phyloP scores from a whole-genome alignment of 2,329 filamentous ascomycete species.

The Hypoxylon sp. region DNA sequence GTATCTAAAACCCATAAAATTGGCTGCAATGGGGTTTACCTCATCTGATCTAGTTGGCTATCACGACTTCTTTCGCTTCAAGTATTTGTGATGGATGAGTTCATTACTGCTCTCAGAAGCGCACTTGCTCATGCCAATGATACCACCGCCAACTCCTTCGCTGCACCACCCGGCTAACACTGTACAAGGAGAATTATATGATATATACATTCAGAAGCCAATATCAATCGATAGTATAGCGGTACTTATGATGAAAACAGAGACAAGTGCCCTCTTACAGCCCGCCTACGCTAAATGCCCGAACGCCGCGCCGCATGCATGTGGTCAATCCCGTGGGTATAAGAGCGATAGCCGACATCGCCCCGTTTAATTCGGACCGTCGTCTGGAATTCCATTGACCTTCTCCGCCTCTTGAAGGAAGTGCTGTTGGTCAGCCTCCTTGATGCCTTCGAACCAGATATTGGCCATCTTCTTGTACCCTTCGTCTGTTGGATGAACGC shows the following conservation, averaged over 20 bases:
- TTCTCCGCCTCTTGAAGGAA: constrained; percentile 45
- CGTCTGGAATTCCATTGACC: constrained; percentile 44
- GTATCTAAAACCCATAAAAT: background rate
- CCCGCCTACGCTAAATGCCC: constrained; percentile 5
- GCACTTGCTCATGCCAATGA: background rate
- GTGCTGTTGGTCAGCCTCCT: constrained; percentile 46
- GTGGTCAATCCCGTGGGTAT: background rate
- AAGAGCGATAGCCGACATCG: background rate
- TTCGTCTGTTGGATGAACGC: constrained; percentile 54
- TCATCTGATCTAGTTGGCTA: background rate
- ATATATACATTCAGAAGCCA: background rate
- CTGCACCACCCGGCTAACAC: background rate
- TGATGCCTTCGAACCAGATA: constrained; percentile 53
- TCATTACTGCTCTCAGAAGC: background rate
- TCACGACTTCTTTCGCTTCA: background rate
- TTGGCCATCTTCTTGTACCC: constrained; percentile 57
- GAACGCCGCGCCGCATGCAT: constrained; percentile 22
- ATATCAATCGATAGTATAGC: background rate
- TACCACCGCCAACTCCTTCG: background rate
- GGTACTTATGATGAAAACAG: background rate
- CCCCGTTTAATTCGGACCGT: constrained; percentile 31
- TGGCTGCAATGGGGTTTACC: background rate
- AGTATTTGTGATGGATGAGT: background rate
- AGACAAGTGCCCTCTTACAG: background rate
- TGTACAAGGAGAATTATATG: background rate